These are phyloP conservation scores for Boletus reticulatus DNA, from an alignment of 768 basidiomycete genomes.

Conservation along the genomic window DNA sequence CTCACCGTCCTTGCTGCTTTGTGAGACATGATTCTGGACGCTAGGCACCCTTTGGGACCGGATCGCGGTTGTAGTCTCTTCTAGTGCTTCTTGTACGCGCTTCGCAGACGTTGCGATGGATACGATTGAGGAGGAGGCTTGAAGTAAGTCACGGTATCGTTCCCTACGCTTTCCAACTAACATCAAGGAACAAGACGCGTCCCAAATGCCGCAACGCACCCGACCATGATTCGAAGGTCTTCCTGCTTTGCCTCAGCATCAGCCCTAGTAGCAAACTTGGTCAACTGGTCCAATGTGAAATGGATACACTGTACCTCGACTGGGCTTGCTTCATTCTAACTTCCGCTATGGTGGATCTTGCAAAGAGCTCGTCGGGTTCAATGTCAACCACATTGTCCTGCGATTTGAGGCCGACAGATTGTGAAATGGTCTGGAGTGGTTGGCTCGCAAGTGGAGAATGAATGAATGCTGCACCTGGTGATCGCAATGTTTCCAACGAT, in stretches of 20 bases:
- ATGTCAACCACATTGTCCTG: slow-evolving; percentile 29
- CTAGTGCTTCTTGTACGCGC: slow-evolving; percentile 59
- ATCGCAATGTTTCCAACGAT: slow-evolving; percentile 8
- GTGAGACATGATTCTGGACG: slow-evolving; percentile 39
- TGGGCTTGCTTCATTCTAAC: slow-evolving; percentile 66
- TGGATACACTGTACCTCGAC: slow-evolving; percentile 48
- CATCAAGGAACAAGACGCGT: slow-evolving; percentile 25
- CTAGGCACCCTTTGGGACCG: slow-evolving; percentile 45
- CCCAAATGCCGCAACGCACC: slow-evolving; percentile 54
- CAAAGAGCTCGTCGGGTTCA: slow-evolving; percentile 74
- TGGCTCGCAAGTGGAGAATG: slow-evolving; percentile 10
- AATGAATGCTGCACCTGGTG: slow-evolving; percentile 1
- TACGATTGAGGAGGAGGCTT: slow-evolving; percentile 84
- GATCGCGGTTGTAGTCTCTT: slow-evolving; percentile 59
- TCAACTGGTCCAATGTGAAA: background rate
- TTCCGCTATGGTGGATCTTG: slow-evolving; percentile 66
- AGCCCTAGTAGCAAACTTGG: slow-evolving; percentile 39
- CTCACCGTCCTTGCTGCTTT: slow-evolving; percentile 44
- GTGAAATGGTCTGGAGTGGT: slow-evolving; percentile 6
- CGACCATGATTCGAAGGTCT: slow-evolving; percentile 87
- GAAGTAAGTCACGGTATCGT: slow-evolving; percentile 84
- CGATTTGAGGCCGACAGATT: slow-evolving; percentile 13
- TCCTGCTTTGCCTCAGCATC: slow-evolving; percentile 89
- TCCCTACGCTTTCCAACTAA: slow-evolving; percentile 68
- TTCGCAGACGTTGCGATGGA: slow-evolving; percentile 68